Evolutionary conservation across 345 rosid genomes (phyloP), one percentile per base, ranked within the genome.

Genomic region (Punica granatum): DNA sequence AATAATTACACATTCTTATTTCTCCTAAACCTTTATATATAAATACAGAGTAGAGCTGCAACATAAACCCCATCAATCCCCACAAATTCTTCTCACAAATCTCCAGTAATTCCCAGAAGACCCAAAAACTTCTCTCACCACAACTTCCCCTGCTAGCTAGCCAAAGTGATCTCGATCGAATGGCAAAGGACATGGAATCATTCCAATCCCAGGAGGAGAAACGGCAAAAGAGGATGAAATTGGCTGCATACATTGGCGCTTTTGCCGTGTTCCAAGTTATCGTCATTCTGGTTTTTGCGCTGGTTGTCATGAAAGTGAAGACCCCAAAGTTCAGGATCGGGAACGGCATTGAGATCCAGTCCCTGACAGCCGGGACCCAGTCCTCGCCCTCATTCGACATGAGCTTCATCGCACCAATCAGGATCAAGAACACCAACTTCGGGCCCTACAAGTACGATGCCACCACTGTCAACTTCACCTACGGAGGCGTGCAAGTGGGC

Each of bases 401-500:
- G 28, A 62, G 21, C 26, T 34, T 62, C 65, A 13, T 26, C 14
- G 65, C 65, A 7, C 65, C 65, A 1, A 36, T 62, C 7, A 34
- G 65, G 42, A 62, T 62, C 28, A 62, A 62, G 44, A 62, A 62
- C 44, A 14, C 65, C 43, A 62, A 62, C 65, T 62, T 62, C 65
- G 65, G 65, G 28, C 65, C 65, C 5, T 62, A 62, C 65, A 62
- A 34, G 65, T 36, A 62, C 42, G 30, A 34, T 14, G 65, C 65
- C 65, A 13, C 65, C 42, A 34, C 37, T 23, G 68, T 66, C 23
- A 32, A 21, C 25, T 66, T 46, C 68, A 46, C 36, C 37, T 66
- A 66, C 39, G 7, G 28, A 5, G 65, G 65, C 6, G 44, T 62
- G 25, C 26, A 62, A 25, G 65, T 62, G 0, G 64, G 56, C 39